phyloP scores from a whole-genome alignment of 257 asterid genomes.

The Solanum clarkiae region DNA sequence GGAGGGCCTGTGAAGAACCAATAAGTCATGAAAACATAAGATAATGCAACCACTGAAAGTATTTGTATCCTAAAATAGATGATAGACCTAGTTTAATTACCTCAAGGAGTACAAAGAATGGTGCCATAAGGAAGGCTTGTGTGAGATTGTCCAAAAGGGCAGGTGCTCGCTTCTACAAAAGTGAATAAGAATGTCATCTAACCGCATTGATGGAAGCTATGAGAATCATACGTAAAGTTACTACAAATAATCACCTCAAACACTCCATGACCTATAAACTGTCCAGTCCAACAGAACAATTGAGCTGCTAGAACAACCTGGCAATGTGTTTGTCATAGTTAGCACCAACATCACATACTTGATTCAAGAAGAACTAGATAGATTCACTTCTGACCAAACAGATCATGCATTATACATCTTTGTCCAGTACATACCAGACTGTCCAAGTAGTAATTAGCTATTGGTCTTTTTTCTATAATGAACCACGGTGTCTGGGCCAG shows the following conservation, averaged over 20 bases:
- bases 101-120: slow-evolving; percentile 87
- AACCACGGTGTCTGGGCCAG: not conserved
- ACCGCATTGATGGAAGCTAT: not conserved
- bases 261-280: slow-evolving; percentile 83
- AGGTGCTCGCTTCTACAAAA: slow-evolving; percentile 87
- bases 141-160: slow-evolving; percentile 89
- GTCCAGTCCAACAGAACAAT: slow-evolving; percentile 90
- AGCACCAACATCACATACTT: not conserved
- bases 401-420: not conserved
- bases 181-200: not conserved
- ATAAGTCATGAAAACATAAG: not conserved
- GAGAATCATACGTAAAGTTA: not conserved
- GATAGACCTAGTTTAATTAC: slow-evolving; percentile 18
- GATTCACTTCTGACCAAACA: not conserved
- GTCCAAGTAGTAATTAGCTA: not conserved
- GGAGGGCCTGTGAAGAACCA: slow-evolving; percentile 39
- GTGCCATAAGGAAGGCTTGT: slow-evolving; percentile 96
- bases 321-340: slow-evolving; percentile 1
- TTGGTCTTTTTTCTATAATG: not conserved
- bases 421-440: not conserved
- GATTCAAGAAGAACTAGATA: not conserved
- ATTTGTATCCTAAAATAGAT: not conserved
- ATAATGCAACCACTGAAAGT: not conserved
- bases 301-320: slow-evolving; percentile 84
- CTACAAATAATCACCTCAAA: slow-evolving; percentile 56